Base-by-base conservation (phyloP, 768 basidiomycete species). In the Amyloporia xantha region DNA sequence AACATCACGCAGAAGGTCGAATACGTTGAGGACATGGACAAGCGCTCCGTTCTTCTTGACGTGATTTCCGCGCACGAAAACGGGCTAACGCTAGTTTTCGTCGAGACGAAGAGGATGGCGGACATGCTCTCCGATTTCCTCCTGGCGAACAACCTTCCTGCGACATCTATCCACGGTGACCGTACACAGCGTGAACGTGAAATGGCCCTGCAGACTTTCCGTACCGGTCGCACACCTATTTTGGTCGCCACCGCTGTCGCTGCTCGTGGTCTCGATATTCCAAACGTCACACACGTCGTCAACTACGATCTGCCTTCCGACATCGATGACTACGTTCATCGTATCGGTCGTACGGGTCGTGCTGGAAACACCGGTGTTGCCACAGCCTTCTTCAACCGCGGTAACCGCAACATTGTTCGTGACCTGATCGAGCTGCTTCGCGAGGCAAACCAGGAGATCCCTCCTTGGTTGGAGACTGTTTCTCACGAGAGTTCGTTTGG, bases 1-100 rank as follows among this genome's bases (percentile, higher is more conserved):
- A 99, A 99, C 72, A 99, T 99, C 66, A 98, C 95, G 0, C 96
- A 99, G 75, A 91, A 91, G 72, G 80, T 99, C 61, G 96, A 99
- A 68, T 98, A 92, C 60, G 96, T 99, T 46, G 96, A 99, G 68
- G 96, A 99, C 66, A 64, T 72, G 5, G 96, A 99, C 74, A 99
- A 99, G 74, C 88, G 92, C 59, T 97, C 93, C 21, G 90, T 97
- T 26, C 77, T 99, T 2, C 81, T 99, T 49, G 96, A 99, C 64
- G 82, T 99, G 52, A 81, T 99, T 47, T 81, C 81, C 37, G 88
- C 91, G 27, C 84, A 92, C 55, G 69, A 72, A 49, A 74, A 74
- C 25, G 92, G 92, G 27, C 74, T 98, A 24, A 92, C 93, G 15
- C 82, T 99, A 44, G 84, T 99, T 60, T 99, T 99, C 67, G 95